A percentile compares a stretch with the other conserved stretches of the same genome.
Conservation (phyloP, 495 filamentous ascomycete species). For the Aspergillus mulundensis region DNA sequence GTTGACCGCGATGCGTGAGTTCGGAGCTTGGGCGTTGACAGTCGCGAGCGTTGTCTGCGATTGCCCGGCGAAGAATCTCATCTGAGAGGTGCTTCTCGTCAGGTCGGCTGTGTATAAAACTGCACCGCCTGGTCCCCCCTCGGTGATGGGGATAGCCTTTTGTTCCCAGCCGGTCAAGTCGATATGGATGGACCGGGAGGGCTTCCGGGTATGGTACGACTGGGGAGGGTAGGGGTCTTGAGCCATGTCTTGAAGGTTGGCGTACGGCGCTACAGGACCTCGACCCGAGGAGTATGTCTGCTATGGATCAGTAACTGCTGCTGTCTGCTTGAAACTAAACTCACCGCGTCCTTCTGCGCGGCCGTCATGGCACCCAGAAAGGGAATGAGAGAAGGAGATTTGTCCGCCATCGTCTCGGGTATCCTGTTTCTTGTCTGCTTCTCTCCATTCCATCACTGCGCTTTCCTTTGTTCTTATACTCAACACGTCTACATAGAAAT, state of each 20-base stretch:
- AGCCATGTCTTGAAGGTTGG: neutral
- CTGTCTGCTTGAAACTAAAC: no score
- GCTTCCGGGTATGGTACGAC: slow-evolving; percentile 1
- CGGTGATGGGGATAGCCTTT: neutral
- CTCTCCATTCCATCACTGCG: neutral
- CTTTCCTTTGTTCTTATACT: neutral
- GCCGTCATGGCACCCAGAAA: slow-evolving; percentile 5
- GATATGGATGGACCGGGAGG: slow-evolving; percentile 5
- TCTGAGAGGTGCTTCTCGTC: neutral
- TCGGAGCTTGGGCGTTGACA: neutral
- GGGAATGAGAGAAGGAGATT: slow-evolving; percentile 6
- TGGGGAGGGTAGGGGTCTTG: slow-evolving; percentile 5
- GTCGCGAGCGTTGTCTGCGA: neutral
- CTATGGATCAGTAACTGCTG: neutral
- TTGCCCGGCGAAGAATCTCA: neutral
- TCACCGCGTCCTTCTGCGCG: neutral
- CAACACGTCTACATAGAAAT: neutral
- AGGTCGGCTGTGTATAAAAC: neutral
- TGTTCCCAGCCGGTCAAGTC: slow-evolving; percentile 6
- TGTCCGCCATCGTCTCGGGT: neutral
- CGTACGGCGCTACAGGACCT: no score
- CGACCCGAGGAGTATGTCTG: neutral
- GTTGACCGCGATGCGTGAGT: neutral
- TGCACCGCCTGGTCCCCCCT: neutral
- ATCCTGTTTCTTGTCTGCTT: neutral